phyloP scores from a whole-genome alignment of 768 basidiomycete species.

The Lactarius vividus region DNA sequence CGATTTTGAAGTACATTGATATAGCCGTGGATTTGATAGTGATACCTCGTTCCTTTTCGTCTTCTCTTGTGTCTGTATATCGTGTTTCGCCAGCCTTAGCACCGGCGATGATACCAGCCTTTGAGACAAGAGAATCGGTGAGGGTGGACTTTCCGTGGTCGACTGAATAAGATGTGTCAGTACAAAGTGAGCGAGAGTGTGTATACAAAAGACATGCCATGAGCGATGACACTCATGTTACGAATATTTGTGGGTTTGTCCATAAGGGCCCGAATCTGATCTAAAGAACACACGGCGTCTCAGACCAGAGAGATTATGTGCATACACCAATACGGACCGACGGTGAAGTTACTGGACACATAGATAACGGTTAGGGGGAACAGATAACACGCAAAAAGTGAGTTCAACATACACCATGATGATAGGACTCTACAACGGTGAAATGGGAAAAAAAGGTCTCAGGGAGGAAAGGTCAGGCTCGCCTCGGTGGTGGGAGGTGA shows the following conservation, averaged over 20 bases:
- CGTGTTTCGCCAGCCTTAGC: conserved; percentile 96
- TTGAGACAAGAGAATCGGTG: conserved; percentile 97
- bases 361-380: background rate
- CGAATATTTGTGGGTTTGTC: conserved; percentile 89
- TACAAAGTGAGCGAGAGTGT: conserved; percentile 27
- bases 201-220: conserved; percentile 53
- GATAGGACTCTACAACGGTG: conserved; percentile 46
- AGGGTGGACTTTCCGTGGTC: conserved; percentile 99
- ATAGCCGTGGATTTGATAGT: conserved; percentile 99
- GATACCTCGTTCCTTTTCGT: conserved; percentile 99
- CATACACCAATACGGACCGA: conserved; percentile 20
- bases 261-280: conserved; percentile 87
- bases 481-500: conserved; percentile 23
- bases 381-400: conserved; percentile 7
- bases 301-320: conserved; percentile 32
- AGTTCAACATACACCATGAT: conserved; percentile 74
- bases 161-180: conserved; percentile 48
- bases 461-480: conserved; percentile 1
- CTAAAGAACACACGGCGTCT: conserved; percentile 41
- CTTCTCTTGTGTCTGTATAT: conserved; percentile 94
- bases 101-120: conserved; percentile 97
- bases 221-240: conserved; percentile 93
- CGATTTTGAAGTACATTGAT: conserved; percentile 98
- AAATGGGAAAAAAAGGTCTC: conserved; percentile 27
- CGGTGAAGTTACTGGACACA: conserved; percentile 27